A percentile compares a stretch with the other conserved stretches of the same genome.
Conservation (phyloP, 768 basidiomycete genomes). For the Trametes elegans region DNA sequence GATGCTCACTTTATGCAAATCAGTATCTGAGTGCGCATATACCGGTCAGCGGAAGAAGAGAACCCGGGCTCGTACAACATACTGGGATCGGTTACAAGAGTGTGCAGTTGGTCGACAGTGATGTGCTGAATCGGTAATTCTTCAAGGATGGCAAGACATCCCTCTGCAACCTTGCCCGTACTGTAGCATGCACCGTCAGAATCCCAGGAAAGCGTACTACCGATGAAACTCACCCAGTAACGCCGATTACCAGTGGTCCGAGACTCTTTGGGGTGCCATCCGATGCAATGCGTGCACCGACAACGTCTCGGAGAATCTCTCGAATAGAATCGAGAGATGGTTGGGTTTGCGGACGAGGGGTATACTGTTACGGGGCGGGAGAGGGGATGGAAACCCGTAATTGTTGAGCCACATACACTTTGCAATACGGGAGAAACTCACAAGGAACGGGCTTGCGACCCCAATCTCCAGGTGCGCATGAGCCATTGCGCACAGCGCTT, state of each 20-base stretch:
- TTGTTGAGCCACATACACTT: too few relatives aligned
- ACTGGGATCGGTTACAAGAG: constrained; percentile 55
- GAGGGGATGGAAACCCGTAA: background rate
- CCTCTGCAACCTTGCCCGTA: constrained; percentile 78
- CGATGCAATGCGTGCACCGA: constrained; percentile 49
- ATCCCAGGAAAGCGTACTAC: background rate
- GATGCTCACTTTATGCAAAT: constrained; percentile 52
- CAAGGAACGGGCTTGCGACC: constrained; percentile 79
- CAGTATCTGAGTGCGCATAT: too few relatives aligned
- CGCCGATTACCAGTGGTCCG: constrained; percentile 77
- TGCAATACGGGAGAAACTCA: too few relatives aligned
- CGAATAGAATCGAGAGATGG: constrained; percentile 56
- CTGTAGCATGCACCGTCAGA: constrained; percentile 35
- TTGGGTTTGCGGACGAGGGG: constrained; percentile 78
- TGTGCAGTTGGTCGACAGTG: constrained; percentile 51
- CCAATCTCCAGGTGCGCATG: constrained; percentile 78
- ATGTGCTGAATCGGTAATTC: constrained; percentile 70
- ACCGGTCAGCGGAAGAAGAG: too few relatives aligned
- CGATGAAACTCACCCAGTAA: constrained; percentile 69
- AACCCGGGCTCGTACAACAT: too few relatives aligned
- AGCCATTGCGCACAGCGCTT: constrained; percentile 76
- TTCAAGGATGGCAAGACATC: constrained; percentile 66
- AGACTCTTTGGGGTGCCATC: constrained; percentile 60
- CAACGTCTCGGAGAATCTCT: constrained; percentile 49
- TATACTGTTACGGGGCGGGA: constrained; percentile 45